phyloP scores from a whole-genome alignment of 1,139 yeast species.

The Suhomyces ambrosiae region DNA sequence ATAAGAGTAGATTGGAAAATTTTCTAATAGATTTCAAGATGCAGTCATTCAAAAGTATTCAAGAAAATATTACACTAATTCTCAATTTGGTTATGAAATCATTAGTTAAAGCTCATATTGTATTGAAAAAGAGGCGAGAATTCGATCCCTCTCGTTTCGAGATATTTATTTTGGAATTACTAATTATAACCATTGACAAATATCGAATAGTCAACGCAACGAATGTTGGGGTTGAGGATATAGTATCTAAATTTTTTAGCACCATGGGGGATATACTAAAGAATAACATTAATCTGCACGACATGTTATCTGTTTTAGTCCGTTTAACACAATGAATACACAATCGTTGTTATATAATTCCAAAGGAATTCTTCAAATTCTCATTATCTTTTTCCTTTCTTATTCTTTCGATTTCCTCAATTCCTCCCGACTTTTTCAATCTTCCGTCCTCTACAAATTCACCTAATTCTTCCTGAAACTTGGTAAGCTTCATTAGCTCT shows the following conservation, averaged over 20 bases:
- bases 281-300: neutral
- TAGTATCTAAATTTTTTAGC: constrained; percentile 8
- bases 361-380: constrained; percentile 55
- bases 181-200: constrained; percentile 8
- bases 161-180: constrained; percentile 14
- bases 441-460: constrained; percentile 78
- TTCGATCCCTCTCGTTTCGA: constrained; percentile 8
- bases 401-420: constrained; percentile 77
- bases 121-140: constrained; percentile 3
- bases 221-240: constrained; percentile 2
- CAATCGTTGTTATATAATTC: constrained; percentile 26
- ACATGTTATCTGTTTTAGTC: neutral
- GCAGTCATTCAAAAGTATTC: constrained; percentile 12
- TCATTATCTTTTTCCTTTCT: constrained; percentile 70
- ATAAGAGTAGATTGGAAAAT: constrained; percentile 14
- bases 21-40: constrained; percentile 17
- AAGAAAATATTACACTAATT: constrained; percentile 12
- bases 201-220: constrained; percentile 6
- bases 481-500: constrained; percentile 56
- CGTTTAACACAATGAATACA: neutral
- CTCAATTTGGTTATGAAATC: constrained; percentile 14
- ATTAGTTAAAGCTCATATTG: constrained; percentile 4
- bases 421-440: constrained; percentile 82
- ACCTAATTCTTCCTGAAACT: constrained; percentile 85
- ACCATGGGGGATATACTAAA: constrained; percentile 2